Evolutionary conservation across 1,284 basidiomycete species (phyloP).

Genomic region (Apiotrichum gracile): DNA sequence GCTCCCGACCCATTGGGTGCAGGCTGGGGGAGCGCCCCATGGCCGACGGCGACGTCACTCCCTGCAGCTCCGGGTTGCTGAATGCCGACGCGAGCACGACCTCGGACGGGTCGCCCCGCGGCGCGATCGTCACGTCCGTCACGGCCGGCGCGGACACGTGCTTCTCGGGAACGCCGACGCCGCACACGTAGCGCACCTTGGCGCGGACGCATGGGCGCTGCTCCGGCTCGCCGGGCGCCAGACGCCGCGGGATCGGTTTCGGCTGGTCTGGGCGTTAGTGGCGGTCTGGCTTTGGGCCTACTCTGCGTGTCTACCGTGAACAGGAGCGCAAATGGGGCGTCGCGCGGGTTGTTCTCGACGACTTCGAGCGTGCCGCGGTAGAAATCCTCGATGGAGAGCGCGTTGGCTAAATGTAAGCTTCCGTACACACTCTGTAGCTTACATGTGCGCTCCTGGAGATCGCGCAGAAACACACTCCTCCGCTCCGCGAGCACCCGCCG

Average conservation of each 20-base stretch:
- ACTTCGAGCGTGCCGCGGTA: conserved; percentile 36
- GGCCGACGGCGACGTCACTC: not conserved
- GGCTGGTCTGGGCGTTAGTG: not conserved
- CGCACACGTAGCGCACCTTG: conserved; percentile 19
- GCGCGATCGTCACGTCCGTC: not conserved
- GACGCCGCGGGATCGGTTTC: too few species aligned
- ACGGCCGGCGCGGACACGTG: conserved; percentile 30
- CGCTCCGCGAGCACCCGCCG: conserved; percentile 41
- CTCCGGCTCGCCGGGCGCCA: not conserved
- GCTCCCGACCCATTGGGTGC: too few species aligned
- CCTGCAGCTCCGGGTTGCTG: not conserved
- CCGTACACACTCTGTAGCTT: not conserved
- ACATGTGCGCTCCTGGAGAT: not conserved
- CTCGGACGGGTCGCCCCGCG: not conserved
- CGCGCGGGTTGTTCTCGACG: conserved; percentile 25
- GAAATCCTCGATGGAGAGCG: conserved; percentile 36
- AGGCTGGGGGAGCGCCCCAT: too few species aligned
- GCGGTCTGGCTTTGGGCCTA: not conserved
- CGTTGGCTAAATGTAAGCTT: conserved; percentile 20
- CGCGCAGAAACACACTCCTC: conserved; percentile 23
- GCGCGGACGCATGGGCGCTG: not conserved
- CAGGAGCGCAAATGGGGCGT: conserved; percentile 40
- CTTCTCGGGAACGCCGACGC: conserved; percentile 36
- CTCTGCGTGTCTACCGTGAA: conserved; percentile 8
- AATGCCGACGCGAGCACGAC: conserved; percentile 10